A percentile compares a stretch with the other conserved stretches of the same genome.
phyloP scores from a whole-genome alignment of 1,284 basidiomycete genomes.

The Ustilago shanxiensis region DNA sequence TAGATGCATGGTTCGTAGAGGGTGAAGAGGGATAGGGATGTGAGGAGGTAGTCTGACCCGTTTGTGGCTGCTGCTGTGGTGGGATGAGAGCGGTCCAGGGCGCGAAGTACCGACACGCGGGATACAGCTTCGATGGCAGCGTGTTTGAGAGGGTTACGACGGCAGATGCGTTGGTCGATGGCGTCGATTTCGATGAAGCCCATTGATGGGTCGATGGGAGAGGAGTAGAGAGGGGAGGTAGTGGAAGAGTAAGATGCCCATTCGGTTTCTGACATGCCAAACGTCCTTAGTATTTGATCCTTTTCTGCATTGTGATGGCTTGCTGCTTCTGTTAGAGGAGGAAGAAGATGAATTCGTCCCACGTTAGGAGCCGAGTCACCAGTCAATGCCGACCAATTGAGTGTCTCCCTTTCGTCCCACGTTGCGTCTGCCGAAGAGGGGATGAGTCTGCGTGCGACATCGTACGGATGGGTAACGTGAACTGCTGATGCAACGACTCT shows the following conservation, averaged over 20 bases:
- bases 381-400: conserved; percentile 31
- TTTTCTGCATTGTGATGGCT: neutral
- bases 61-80: conserved; percentile 24
- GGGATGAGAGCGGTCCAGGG: conserved; percentile 15
- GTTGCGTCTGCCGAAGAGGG: neutral
- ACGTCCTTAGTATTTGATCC: conserved; percentile 1
- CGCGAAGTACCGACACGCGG: conserved; percentile 24
- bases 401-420: conserved; percentile 28
- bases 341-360: conserved; percentile 16
- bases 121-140: conserved; percentile 43
- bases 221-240: neutral
- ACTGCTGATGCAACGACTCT: conserved; percentile 36
- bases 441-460: conserved; percentile 5
- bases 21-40: conserved; percentile 57
- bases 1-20: conserved; percentile 68
- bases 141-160: conserved; percentile 64
- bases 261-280: conserved; percentile 24
- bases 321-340: neutral
- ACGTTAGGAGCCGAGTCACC: conserved; percentile 19
- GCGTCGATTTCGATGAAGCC: conserved; percentile 56
- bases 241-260: conserved; percentile 15
- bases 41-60: conserved; percentile 67
- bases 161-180: conserved; percentile 50
- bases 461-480: conserved; percentile 53
- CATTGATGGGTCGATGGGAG: neutral